Evolutionary conservation across 441 rosid genomes (phyloP).

Genomic region (Jatropha multifida): DNA sequence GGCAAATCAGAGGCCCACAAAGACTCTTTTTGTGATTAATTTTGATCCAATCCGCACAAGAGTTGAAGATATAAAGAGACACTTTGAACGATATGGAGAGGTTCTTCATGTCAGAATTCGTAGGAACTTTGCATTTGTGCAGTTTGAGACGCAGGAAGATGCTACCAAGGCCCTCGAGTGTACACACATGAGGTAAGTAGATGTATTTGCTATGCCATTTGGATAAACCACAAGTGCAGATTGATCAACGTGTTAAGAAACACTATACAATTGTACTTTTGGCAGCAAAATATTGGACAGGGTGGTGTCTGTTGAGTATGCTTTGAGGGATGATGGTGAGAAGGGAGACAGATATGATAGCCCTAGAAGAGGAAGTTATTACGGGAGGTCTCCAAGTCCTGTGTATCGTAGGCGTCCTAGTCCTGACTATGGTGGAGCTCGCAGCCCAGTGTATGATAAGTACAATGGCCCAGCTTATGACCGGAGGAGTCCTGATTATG

Average conservation of each 20-base stretch:
- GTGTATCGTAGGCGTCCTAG: constrained; percentile 56
- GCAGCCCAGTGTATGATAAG: constrained; percentile 57
- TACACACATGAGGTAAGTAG: constrained; percentile 65
- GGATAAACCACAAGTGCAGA: not conserved
- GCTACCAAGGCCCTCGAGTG: constrained; percentile 77
- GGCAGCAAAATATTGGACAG: constrained; percentile 75
- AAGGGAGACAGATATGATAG: constrained; percentile 55
- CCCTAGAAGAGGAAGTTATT: constrained; percentile 52
- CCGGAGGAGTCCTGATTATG: constrained; percentile 52
- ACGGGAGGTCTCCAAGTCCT: constrained; percentile 64
- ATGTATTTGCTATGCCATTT: not conserved
- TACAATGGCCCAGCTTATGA: constrained; percentile 48
- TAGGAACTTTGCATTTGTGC: constrained; percentile 81
- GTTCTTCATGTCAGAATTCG: constrained; percentile 67
- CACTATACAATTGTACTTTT: not conserved
- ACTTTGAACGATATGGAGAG: constrained; percentile 81
- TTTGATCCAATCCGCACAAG: constrained; percentile 72
- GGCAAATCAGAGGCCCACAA: constrained; percentile 70
- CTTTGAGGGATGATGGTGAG: constrained; percentile 78
- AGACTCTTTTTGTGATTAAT: constrained; percentile 84
- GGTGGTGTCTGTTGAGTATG: constrained; percentile 89
- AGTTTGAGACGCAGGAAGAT: constrained; percentile 77
- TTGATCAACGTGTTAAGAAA: not conserved
- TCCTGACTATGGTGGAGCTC: constrained; percentile 67
- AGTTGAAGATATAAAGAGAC: constrained; percentile 65